Conservation (phyloP, 176 grass and related monocot genomes). For the Dactylis glomerata region DNA sequence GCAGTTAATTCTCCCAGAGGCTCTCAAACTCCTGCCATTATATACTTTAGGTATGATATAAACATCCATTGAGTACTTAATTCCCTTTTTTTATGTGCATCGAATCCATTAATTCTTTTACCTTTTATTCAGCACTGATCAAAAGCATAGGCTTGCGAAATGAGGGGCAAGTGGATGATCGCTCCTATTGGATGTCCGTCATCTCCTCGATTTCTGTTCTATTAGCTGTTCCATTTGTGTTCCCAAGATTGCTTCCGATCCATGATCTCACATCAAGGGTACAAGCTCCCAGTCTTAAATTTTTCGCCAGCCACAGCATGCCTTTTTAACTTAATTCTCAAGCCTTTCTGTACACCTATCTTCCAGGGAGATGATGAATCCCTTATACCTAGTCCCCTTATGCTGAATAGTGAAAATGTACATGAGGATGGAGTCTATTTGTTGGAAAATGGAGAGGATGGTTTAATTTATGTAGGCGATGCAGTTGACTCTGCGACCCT, state of each 20-base stretch:
- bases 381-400: conserved; percentile 41
- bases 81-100: no score
- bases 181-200: conserved; percentile 62
- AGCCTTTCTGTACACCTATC: background rate
- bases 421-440: conserved; percentile 75
- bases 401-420: conserved; percentile 69
- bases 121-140: conserved; percentile 41
- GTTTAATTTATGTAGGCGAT: conserved; percentile 65
- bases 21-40: conserved; percentile 75
- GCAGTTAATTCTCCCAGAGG: conserved; percentile 83
- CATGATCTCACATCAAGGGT: conserved; percentile 58
- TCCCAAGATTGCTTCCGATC: conserved; percentile 59
- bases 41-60: conserved; percentile 70
- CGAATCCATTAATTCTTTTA: background rate
- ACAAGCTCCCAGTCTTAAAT: background rate
- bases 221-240: conserved; percentile 66
- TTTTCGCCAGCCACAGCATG: no score
- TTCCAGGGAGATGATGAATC: conserved; percentile 29
- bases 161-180: conserved; percentile 73
- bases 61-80: no score
- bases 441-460: conserved; percentile 84
- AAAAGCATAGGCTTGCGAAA: conserved; percentile 72
- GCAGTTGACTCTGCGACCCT: conserved; percentile 50
- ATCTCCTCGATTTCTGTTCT: conserved; percentile 52
- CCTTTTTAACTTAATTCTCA: no score